Conservation (phyloP, 2,329 filamentous ascomycete species). For the Trichoderma endophyticum region DNA sequence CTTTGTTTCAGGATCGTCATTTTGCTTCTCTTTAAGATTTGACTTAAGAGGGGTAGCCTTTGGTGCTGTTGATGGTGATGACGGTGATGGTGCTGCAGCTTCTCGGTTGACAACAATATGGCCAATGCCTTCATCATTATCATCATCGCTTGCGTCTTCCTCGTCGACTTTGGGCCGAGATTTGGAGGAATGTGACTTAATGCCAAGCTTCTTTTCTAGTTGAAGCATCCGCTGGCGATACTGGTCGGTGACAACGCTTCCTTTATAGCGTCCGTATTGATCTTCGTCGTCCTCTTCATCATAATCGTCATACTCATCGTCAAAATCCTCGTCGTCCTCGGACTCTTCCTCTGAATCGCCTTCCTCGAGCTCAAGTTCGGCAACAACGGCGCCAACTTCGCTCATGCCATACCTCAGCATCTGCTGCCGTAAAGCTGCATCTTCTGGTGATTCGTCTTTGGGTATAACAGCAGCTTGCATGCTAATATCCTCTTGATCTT, state of each 20-base stretch:
- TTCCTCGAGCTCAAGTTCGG: slow-evolving; percentile 82
- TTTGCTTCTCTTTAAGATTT: slow-evolving; percentile 32
- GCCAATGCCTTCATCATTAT: slow-evolving; percentile 54
- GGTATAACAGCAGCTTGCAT: slow-evolving; percentile 56
- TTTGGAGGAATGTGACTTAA: slow-evolving; percentile 53
- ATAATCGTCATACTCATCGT: slow-evolving; percentile 51
- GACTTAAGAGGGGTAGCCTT: slow-evolving; percentile 31
- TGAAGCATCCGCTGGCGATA: slow-evolving; percentile 82
- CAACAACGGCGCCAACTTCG: slow-evolving; percentile 88
- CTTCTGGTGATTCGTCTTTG: slow-evolving; percentile 73
- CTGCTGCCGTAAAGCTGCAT: slow-evolving; percentile 74
- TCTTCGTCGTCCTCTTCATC: slow-evolving; percentile 66
- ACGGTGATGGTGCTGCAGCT: slow-evolving; percentile 21
- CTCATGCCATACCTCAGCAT: slow-evolving; percentile 89
- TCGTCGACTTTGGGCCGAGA: slow-evolving; percentile 53
- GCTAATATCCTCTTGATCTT: slow-evolving; percentile 49
- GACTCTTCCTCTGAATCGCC: slow-evolving; percentile 52
- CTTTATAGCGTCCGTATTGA: slow-evolving; percentile 69
- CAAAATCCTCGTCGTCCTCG: slow-evolving; percentile 53
- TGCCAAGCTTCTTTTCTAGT: slow-evolving; percentile 71
- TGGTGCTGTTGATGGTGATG: slow-evolving; percentile 20
- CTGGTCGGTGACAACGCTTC: slow-evolving; percentile 64
- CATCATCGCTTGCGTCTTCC: slow-evolving; percentile 38
- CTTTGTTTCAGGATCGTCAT: slow-evolving; percentile 33
- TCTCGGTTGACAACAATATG: slow-evolving; percentile 48